phyloP scores from a whole-genome alignment of 2,329 filamentous ascomycete species.

The Colletotrichum scovillei region DNA sequence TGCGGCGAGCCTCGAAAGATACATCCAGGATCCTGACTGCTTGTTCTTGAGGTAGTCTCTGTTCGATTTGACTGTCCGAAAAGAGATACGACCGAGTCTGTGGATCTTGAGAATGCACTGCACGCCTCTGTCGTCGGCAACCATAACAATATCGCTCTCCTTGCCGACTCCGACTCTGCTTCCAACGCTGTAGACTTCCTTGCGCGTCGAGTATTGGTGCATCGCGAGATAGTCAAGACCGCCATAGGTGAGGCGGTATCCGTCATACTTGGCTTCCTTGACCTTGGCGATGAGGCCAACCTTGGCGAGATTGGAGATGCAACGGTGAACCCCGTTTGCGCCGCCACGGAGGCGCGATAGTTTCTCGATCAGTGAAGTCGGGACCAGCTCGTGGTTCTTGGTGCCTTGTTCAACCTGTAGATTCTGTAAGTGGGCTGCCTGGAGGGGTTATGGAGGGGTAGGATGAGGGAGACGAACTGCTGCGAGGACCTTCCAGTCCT shows the following conservation, averaged over 20 bases:
- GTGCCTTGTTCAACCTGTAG: constrained; percentile 89
- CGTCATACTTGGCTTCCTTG: constrained; percentile 97
- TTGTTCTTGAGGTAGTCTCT: constrained; percentile 92
- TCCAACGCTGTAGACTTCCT: constrained; percentile 89
- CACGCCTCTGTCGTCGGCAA: constrained; percentile 80
- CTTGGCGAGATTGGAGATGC: constrained; percentile 93
- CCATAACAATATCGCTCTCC: constrained; percentile 96
- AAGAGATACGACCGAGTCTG: constrained; percentile 93
- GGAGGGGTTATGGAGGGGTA: constrained; percentile 40
- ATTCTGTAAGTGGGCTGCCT: constrained; percentile 48
- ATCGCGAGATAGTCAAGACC: constrained; percentile 97
- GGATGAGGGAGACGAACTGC: constrained; percentile 72
- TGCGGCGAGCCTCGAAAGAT: constrained; percentile 91
- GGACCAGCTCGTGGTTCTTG: constrained; percentile 97
- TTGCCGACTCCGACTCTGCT: constrained; percentile 97
- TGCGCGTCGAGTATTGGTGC: constrained; percentile 84
- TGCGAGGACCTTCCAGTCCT: constrained; percentile 95
- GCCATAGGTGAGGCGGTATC: constrained; percentile 95
- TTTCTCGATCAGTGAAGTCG: constrained; percentile 87
- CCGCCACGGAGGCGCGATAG: constrained; percentile 84
- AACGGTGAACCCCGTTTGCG: constrained; percentile 81
- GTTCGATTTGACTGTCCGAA: constrained; percentile 95
- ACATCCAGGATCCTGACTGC: constrained; percentile 92
- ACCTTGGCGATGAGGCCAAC: constrained; percentile 89
- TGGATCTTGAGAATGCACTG: constrained; percentile 96